Conservation (phyloP, 2,329 filamentous ascomycete species). For the Phyllosticta citriasiana region DNA sequence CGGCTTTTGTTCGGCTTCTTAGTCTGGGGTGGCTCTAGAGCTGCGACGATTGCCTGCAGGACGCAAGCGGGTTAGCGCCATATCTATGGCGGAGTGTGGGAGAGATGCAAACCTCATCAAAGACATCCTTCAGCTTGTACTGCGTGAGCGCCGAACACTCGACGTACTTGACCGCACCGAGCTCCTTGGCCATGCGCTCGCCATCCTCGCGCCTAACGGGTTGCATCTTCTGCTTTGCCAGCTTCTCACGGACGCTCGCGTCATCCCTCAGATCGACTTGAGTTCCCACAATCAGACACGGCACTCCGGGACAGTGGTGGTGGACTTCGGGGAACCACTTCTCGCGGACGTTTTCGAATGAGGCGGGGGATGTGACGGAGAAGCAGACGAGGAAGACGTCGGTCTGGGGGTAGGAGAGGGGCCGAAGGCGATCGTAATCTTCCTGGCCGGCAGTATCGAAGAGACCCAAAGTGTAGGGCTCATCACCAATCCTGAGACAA, state of each 20-base stretch:
- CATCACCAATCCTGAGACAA: slow-evolving; percentile 83
- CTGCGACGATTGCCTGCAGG: slow-evolving; percentile 80
- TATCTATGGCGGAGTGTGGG: not conserved
- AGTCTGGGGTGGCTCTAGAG: slow-evolving; percentile 73
- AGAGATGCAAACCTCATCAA: slow-evolving; percentile 68
- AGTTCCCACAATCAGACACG: slow-evolving; percentile 94
- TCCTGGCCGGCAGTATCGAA: slow-evolving; percentile 99
- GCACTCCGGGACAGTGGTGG: slow-evolving; percentile 95
- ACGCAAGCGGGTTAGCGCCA: not conserved
- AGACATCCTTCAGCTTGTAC: slow-evolving; percentile 98
- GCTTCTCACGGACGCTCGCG: slow-evolving; percentile 74
- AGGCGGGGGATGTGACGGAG: slow-evolving; percentile 92
- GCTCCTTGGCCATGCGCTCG: slow-evolving; percentile 89
- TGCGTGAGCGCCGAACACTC: slow-evolving; percentile 97
- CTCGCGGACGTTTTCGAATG: slow-evolving; percentile 97
- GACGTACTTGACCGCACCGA: slow-evolving; percentile 97
- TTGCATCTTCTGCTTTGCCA: slow-evolving; percentile 90
- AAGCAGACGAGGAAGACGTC: slow-evolving; percentile 99
- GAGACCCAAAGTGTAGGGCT: slow-evolving; percentile 92
- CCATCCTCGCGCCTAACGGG: slow-evolving; percentile 89
- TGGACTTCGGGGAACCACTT: slow-evolving; percentile 99
- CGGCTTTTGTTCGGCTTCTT: slow-evolving; percentile 45
- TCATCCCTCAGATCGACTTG: slow-evolving; percentile 95
- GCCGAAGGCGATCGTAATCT: slow-evolving; percentile 95
- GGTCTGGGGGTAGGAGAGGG: slow-evolving; percentile 94